Percentiles rank a stretch among this genome's conserved stretches.
Conservation (phyloP, 2,329 filamentous ascomycete genomes). For the Xylariaceae sp. region DNA sequence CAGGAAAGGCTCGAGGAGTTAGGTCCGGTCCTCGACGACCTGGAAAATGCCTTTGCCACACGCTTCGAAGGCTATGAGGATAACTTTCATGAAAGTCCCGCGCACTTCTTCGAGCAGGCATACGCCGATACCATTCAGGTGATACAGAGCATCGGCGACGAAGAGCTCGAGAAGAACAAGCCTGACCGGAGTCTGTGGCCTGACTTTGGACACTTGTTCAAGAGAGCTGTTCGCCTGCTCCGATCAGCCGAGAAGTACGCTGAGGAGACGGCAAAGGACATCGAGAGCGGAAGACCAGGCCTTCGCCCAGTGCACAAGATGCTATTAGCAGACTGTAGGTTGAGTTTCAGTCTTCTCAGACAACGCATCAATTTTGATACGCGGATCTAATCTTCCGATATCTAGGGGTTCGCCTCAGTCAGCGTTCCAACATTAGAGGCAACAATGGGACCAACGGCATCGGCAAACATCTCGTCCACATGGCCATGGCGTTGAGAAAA, state of each 20-base stretch:
- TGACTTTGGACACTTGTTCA: not conserved
- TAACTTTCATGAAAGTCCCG: not conserved
- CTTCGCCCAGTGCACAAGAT: constrained; percentile 3
- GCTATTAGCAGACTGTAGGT: not conserved
- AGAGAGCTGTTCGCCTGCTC: not conserved
- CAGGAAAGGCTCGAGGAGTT: no score
- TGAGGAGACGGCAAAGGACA: not conserved
- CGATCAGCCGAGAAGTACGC: not conserved
- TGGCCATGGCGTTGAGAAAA: not conserved
- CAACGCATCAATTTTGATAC: no score
- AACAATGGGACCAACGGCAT: not conserved
- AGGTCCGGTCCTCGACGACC: not conserved
- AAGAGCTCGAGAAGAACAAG: constrained; percentile 1
- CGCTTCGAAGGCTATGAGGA: not conserved
- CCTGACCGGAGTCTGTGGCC: not conserved
- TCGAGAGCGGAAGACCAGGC: not conserved
- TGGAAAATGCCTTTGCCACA: not conserved
- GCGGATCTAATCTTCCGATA: not conserved
- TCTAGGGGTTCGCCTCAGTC: not conserved
- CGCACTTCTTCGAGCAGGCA: not conserved
- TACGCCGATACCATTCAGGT: constrained; percentile 1
- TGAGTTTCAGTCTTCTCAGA: not conserved
- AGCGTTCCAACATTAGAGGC: not conserved
- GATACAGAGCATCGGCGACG: not conserved
- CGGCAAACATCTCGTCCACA: not conserved